Conservation (phyloP, 1,284 basidiomycete species). For the Sanguinoderma infundibulare region DNA sequence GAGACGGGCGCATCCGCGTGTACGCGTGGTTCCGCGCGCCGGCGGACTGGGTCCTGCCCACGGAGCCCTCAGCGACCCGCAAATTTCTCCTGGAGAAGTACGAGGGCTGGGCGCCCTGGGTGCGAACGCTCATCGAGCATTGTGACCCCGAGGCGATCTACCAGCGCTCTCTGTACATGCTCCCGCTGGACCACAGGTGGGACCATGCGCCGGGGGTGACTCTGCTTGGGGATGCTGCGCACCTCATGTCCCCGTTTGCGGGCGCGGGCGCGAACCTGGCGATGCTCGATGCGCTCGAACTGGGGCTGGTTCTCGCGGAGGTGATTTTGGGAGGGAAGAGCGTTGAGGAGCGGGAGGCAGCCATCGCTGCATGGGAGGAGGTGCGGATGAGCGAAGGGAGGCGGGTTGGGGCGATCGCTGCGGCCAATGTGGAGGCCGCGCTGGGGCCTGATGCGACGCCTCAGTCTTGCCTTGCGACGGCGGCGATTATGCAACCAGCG, state of each 20-base stretch:
- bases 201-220: slow-evolving; percentile 21
- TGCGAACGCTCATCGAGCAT: slow-evolving; percentile 14
- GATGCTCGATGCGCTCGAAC: slow-evolving; percentile 35
- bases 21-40: slow-evolving; percentile 11
- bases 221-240: slow-evolving; percentile 50
- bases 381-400: background rate
- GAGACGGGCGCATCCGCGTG: slow-evolving; percentile 15
- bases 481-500: background rate
- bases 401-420: background rate
- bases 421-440: background rate
- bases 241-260: slow-evolving; percentile 50
- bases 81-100: slow-evolving; percentile 9
- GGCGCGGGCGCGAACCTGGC: slow-evolving; percentile 50
- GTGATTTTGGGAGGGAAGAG: background rate
- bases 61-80: slow-evolving; percentile 10
- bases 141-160: slow-evolving; percentile 15
- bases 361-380: background rate
- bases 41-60: slow-evolving; percentile 2
- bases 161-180: slow-evolving; percentile 16
- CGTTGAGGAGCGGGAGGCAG: background rate
- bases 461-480: background rate
- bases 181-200: slow-evolving; percentile 17
- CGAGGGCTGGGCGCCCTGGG: slow-evolving; percentile 15
- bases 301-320: slow-evolving; percentile 22
- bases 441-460: background rate